Percentiles rank a stretch among this genome's conserved stretches.
phyloP scores from a whole-genome alignment of 805 yeast genomes.

The Saitoella complicata region DNA sequence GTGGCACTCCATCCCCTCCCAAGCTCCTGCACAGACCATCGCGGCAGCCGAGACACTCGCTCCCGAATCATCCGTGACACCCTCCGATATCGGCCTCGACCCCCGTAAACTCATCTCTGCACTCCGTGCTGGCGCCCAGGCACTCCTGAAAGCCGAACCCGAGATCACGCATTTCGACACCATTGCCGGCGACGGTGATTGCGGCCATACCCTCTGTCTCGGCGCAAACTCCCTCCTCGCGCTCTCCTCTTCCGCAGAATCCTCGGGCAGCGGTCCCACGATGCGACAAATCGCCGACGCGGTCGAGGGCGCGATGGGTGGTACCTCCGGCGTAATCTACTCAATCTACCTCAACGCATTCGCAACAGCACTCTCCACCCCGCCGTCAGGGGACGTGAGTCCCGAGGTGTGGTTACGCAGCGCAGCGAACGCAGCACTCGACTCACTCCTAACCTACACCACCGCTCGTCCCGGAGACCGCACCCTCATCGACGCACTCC shows the following conservation, averaged over 20 bases:
- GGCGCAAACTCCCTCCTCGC: conserved; percentile 61
- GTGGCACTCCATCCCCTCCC: conserved; percentile 7
- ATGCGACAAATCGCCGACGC: conserved; percentile 36
- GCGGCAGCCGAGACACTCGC: background rate
- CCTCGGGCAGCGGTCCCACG: too few species aligned
- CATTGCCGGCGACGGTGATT: conserved; percentile 91
- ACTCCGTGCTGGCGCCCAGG: conserved; percentile 34
- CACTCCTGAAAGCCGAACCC: conserved; percentile 53
- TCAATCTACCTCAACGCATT: conserved; percentile 72
- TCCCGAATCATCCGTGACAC: too few species aligned
- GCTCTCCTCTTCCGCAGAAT: background rate
- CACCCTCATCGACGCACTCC: conserved; percentile 75
- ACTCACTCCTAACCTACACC: conserved; percentile 68
- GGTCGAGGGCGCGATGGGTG: conserved; percentile 90
- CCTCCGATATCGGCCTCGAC: conserved; percentile 4
- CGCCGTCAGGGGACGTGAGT: conserved; percentile 8
- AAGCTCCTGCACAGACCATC: conserved; percentile 1
- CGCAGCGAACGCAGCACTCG: conserved; percentile 38
- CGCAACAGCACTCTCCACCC: conserved; percentile 27
- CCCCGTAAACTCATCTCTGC: conserved; percentile 7
- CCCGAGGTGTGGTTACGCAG: conserved; percentile 11
- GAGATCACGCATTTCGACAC: conserved; percentile 73
- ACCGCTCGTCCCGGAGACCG: conserved; percentile 80
- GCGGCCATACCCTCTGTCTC: conserved; percentile 76
- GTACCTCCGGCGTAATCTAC: conserved; percentile 88